These are phyloP conservation scores for Phlyctochytrium arcticum DNA, from an alignment of 192 early-diverging fungal genomes.

Conservation along the genomic window DNA sequence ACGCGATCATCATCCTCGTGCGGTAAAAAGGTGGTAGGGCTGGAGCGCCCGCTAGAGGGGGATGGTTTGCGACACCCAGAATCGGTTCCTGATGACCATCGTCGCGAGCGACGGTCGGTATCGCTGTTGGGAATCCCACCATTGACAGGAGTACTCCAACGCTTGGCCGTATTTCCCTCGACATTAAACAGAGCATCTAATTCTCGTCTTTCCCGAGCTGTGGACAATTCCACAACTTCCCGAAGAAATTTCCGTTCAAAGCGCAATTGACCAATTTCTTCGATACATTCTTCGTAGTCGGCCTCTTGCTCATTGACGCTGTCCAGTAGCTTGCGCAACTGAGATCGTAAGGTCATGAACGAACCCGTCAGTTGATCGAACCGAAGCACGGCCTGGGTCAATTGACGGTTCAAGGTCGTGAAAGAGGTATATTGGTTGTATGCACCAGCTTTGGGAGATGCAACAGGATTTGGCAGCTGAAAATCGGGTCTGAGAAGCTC, in stretches of 20 bases:
- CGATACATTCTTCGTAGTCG: background rate
- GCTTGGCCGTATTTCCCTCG: background rate
- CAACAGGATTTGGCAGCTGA: too few relatives aligned
- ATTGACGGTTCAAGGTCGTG: background rate
- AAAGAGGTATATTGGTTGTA: background rate
- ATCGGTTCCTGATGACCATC: background rate
- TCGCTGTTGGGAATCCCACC: too few relatives aligned
- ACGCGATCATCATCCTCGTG: conserved; percentile 1
- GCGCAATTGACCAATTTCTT: conserved; percentile 6
- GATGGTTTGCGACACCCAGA: background rate
- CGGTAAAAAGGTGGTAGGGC: background rate
- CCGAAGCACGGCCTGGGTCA: background rate
- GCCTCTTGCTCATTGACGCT: background rate
- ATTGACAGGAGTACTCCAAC: conserved; percentile 5
- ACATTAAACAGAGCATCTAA: background rate
- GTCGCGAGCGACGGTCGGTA: background rate
- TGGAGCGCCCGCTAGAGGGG: background rate
- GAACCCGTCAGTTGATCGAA: conserved; percentile 1
- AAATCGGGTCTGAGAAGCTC: background rate
- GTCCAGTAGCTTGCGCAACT: background rate
- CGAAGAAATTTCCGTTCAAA: conserved; percentile 11
- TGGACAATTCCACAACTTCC: conserved; percentile 4
- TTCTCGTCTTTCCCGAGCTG: background rate
- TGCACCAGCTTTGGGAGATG: too few relatives aligned
- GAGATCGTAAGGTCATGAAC: background rate